These are phyloP conservation scores for Yamadazyma dushanensis DNA, from an alignment of 1,139 yeast genomes.

Conservation along the genomic window DNA sequence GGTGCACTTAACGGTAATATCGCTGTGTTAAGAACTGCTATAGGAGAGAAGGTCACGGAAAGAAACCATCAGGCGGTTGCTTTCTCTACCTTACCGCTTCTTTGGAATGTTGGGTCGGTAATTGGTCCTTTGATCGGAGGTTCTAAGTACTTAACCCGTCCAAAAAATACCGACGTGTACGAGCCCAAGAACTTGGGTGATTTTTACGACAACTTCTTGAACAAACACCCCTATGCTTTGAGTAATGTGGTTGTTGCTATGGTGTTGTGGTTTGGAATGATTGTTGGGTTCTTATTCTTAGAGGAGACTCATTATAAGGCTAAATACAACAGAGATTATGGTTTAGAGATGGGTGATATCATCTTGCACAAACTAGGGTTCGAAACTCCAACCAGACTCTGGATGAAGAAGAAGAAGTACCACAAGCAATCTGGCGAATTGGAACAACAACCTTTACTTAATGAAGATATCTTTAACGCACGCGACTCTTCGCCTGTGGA, in stretches of 20 bases:
- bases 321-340: conserved; percentile 46
- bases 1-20: conserved; percentile 64
- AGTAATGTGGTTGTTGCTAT: conserved; percentile 57
- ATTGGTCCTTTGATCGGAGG: conserved; percentile 55
- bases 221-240: conserved; percentile 54
- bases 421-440: not conserved
- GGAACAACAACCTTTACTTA: conserved; percentile 4
- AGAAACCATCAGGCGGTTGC: conserved; percentile 62
- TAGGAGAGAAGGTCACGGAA: conserved; percentile 60
- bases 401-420: conserved; percentile 8
- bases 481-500: not conserved
- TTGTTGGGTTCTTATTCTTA: conserved; percentile 50
- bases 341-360: conserved; percentile 54
- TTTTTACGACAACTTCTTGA: conserved; percentile 5
- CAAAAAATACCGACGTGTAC: conserved; percentile 14
- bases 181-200: conserved; percentile 4
- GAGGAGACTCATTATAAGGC: conserved; percentile 59
- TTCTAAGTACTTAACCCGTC: conserved; percentile 34
- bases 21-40: conserved; percentile 57
- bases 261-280: conserved; percentile 38
- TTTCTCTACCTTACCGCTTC: conserved; percentile 57
- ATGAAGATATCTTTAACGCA: not conserved
- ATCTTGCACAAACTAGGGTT: conserved; percentile 36
- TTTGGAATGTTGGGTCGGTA: conserved; percentile 59
- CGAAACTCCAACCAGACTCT: conserved; percentile 13